These are phyloP conservation scores for Amniculicola lignicola DNA, from an alignment of 495 filamentous ascomycete species.

Conservation along the genomic window DNA sequence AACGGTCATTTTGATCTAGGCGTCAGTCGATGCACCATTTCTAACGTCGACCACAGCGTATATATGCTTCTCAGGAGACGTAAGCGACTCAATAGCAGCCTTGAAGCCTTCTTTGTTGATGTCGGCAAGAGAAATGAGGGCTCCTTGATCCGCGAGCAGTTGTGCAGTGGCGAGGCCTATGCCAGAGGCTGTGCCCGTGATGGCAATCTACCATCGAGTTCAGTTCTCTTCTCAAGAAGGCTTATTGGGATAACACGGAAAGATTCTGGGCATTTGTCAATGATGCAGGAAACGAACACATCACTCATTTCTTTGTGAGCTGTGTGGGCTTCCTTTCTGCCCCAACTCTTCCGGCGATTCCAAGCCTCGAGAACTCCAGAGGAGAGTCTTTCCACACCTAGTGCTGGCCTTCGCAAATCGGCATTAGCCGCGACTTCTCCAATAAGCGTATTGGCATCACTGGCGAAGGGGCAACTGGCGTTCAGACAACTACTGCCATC, in stretches of 20 bases:
- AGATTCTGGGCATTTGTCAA: not conserved
- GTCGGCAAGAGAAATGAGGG: constrained; percentile 14
- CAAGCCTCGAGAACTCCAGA: not conserved
- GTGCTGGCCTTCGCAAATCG: not conserved
- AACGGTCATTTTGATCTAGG: constrained; percentile 27
- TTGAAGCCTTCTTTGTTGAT: constrained; percentile 3
- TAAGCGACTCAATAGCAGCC: not conserved
- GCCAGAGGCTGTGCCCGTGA: constrained; percentile 15
- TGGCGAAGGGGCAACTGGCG: constrained; percentile 13
- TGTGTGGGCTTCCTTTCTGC: not conserved
- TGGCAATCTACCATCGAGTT: constrained; percentile 16
- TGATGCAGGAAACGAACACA: not conserved
- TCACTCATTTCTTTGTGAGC: not conserved
- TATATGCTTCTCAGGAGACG: not conserved
- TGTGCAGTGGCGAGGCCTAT: constrained; percentile 13
- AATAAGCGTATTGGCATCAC: constrained; percentile 11
- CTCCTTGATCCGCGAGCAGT: constrained; percentile 2
- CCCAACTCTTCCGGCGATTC: not conserved
- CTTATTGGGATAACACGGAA: not conserved
- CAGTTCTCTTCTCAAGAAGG: not conserved
- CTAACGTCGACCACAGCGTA: constrained; percentile 24
- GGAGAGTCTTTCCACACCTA: constrained; percentile 3
- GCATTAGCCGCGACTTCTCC: not conserved
- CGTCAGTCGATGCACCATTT: constrained; percentile 10
- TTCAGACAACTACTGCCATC: constrained; percentile 5